These are phyloP conservation scores for Pulveroboletus sp. DNA, from an alignment of 768 basidiomycete genomes.

Conservation along the genomic window DNA sequence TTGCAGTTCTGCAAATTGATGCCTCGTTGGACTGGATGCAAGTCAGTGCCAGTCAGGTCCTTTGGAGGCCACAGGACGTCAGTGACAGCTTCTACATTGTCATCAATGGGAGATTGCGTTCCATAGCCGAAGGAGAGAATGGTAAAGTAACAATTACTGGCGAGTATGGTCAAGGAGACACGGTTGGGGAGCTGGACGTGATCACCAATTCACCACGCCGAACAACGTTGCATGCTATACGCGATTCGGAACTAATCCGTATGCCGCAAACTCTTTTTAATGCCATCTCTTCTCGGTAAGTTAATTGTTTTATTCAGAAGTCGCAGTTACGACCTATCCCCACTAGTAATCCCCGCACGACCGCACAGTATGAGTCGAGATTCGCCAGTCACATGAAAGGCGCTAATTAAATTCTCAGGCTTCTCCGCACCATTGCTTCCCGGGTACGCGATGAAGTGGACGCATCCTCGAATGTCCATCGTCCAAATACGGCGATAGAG, in stretches of 20 bases:
- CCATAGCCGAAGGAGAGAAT: conserved; percentile 75
- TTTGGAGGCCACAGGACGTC: conserved; percentile 87
- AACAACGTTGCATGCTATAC: conserved; percentile 94
- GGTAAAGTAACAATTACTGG: conserved; percentile 80
- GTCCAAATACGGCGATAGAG: conserved; percentile 53
- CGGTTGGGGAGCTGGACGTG: conserved; percentile 95
- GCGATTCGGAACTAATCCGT: conserved; percentile 93
- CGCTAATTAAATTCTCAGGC: conserved; percentile 36
- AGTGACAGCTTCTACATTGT: conserved; percentile 99
- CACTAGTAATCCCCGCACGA: conserved; percentile 76
- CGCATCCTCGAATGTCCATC: conserved; percentile 49
- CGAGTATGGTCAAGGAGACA: conserved; percentile 97
- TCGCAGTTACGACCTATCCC: not conserved
- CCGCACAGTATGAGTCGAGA: conserved; percentile 64
- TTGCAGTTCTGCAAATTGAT: conserved; percentile 90
- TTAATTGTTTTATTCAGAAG: not conserved
- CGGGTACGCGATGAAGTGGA: conserved; percentile 85
- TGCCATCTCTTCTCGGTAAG: conserved; percentile 85
- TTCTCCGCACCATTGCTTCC: conserved; percentile 88
- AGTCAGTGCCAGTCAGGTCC: conserved; percentile 90
- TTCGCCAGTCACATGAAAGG: not conserved
- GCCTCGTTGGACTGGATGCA: conserved; percentile 98
- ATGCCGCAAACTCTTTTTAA: conserved; percentile 99
- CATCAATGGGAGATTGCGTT: conserved; percentile 92
- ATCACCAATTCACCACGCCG: conserved; percentile 87